Evolutionary conservation across 805 yeast species (phyloP), one percentile per base, ranked within the genome.

Genomic region (Jamesozyma hellenica): DNA sequence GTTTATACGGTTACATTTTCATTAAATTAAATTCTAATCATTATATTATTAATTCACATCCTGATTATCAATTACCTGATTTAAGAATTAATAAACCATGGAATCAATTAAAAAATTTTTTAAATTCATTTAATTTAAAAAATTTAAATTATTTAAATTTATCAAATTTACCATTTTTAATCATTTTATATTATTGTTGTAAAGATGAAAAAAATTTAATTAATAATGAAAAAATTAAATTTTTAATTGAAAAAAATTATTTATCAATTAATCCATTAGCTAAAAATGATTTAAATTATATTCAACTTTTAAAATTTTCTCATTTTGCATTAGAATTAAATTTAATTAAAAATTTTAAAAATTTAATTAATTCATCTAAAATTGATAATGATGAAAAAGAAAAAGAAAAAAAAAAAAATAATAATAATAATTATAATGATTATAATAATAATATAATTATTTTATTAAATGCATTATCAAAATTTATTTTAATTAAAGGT

Each of bases 31-130:
- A 52, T 21, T 85, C 79, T 48, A 75, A 75, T 8, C 61, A 56
- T 49, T 72, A 79, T n/a, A 72, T 84, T 2, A 61, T 85, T 13
- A 88, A 88, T 43, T 75, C 95, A 0, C 94, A 86, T 55, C 76
- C 79, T 0, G 77, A 55, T 19, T 45, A 66, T 27, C 64, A 27
- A 13, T 28, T 72, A 8, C 74, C 69, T 19, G 95, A 85, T 50
- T 60, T 87, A 42, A 63, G 94, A 38, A 58, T 87, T 2, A 79
- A 76, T 43, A 41, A 55, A 4, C 83, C 92, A 1, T 90, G 96
- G 95, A 61, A 67, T 1, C 86, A 82, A 47, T 59, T 87, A 7
- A 56, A 59, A 28, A 61, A 58, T 0, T 76, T 68, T 47, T 66
- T 72, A 13, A 72, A 75, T 36, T 56, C 72, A 1, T 63, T 77